These are phyloP conservation scores for Seiridium unicorne DNA, from an alignment of 2,329 filamentous ascomycete genomes.

Conservation along the genomic window DNA sequence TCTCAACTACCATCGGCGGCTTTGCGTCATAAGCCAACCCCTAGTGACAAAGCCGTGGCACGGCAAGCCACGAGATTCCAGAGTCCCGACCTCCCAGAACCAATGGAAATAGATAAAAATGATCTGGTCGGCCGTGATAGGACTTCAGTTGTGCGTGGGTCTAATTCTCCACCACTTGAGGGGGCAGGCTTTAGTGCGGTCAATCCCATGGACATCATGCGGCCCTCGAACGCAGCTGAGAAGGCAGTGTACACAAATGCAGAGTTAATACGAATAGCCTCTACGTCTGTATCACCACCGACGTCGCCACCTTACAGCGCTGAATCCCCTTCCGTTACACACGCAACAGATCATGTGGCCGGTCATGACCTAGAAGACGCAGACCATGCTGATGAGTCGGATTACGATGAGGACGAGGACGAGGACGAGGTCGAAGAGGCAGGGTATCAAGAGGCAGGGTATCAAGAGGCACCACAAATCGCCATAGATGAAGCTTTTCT, in stretches of 20 bases:
- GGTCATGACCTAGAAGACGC: not conserved
- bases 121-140: slow-evolving; percentile 16
- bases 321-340: slow-evolving; percentile 19
- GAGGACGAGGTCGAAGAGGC: not conserved
- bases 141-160: slow-evolving; percentile 21
- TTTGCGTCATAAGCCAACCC: slow-evolving; percentile 14
- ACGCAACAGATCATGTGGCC: not conserved
- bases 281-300: slow-evolving; percentile 24
- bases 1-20: slow-evolving; percentile 11
- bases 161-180: slow-evolving; percentile 25
- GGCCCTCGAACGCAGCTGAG: slow-evolving; percentile 28
- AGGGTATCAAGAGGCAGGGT: not conserved
- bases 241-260: slow-evolving; percentile 30
- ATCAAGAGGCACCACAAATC: not conserved
- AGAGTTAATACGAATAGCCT: slow-evolving; percentile 19
- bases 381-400: not conserved
- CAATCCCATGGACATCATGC: slow-evolving; percentile 30
- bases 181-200: slow-evolving; percentile 23
- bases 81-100: slow-evolving; percentile 32
- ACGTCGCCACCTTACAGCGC: slow-evolving; percentile 21
- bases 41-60: slow-evolving; percentile 13
- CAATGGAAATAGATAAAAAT: slow-evolving; percentile 26
- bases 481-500: not conserved
- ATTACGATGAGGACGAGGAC: not conserved
- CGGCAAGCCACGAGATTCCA: slow-evolving; percentile 21